A percentile compares a stretch with the other conserved stretches of the same genome.
These are phyloP conservation scores for Globisporangium middletonii DNA, from an alignment of 352 stramenopile species.

Conservation along the genomic window DNA sequence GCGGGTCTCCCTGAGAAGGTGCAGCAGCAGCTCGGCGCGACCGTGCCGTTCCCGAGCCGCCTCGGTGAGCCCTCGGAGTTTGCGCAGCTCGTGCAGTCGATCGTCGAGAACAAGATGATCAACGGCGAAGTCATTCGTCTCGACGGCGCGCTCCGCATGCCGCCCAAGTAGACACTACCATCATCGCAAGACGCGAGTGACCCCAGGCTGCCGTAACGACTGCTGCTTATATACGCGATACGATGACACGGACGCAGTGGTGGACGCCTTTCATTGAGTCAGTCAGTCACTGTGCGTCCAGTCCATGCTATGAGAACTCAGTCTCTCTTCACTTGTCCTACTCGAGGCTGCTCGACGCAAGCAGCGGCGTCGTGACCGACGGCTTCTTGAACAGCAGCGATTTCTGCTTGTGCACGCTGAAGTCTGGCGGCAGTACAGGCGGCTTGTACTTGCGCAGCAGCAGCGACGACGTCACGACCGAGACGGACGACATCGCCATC, in stretches of 20 bases:
- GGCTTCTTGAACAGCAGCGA: constrained; percentile 83
- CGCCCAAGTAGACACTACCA: constrained; percentile 63
- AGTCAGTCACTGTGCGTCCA: too few relatives aligned
- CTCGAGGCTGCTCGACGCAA: constrained; percentile 63
- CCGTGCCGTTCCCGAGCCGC: constrained; percentile 94
- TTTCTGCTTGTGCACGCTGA: constrained; percentile 59
- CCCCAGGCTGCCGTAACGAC: too few relatives aligned
- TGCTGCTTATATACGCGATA: too few relatives aligned
- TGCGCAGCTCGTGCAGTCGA: constrained; percentile 91
- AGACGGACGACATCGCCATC: constrained; percentile 96
- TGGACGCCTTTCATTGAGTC: too few relatives aligned
- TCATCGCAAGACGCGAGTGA: neutral
- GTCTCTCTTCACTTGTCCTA: too few relatives aligned
- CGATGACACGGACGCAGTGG: too few relatives aligned
- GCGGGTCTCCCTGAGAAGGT: constrained; percentile 94
- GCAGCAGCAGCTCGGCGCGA: constrained; percentile 88
- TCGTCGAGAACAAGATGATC: constrained; percentile 98
- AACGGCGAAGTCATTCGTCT: constrained; percentile 98
- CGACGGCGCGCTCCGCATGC: constrained; percentile 96
- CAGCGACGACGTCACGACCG: constrained; percentile 94
- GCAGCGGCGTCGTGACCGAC: constrained; percentile 57
- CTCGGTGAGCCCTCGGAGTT: constrained; percentile 95
- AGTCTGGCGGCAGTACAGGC: constrained; percentile 55
- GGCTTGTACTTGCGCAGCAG: constrained; percentile 89
- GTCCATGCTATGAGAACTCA: too few relatives aligned